A percentile compares a stretch with the other conserved stretches of the same genome.
Evolutionary conservation across 768 basidiomycete species (phyloP).

Genomic region (Collybiopsis luxurians): DNA sequence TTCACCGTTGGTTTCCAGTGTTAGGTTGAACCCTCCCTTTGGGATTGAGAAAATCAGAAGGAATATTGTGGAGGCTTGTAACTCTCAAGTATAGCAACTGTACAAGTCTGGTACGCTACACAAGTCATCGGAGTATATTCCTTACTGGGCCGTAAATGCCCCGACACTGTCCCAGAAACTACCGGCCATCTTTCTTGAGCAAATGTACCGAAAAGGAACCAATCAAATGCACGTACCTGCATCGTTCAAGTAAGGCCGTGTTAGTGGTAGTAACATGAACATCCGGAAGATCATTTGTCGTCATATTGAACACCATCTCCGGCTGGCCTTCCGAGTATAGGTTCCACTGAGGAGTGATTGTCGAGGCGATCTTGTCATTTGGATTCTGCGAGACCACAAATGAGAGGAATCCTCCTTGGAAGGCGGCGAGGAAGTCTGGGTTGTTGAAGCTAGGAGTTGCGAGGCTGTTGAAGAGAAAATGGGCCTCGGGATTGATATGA

Average conservation of each 20-base stretch:
- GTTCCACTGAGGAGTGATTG: slow-evolving; percentile 18
- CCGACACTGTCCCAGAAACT: slow-evolving; percentile 12
- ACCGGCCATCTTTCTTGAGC: neutral
- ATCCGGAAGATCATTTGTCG: slow-evolving; percentile 7
- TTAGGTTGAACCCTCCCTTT: slow-evolving; percentile 44
- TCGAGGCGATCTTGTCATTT: slow-evolving; percentile 12
- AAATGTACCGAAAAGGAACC: neutral
- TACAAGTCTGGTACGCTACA: neutral
- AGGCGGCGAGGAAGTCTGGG: slow-evolving; percentile 18
- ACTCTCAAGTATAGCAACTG: slow-evolving; percentile 19
- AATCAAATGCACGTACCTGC: slow-evolving; percentile 12
- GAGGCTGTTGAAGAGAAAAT: neutral
- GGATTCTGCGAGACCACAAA: slow-evolving; percentile 18
- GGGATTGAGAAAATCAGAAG: slow-evolving; percentile 56
- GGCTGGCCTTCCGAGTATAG: slow-evolving; percentile 6
- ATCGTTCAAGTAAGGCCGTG: slow-evolving; percentile 16
- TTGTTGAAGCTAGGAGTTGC: slow-evolving; percentile 15
- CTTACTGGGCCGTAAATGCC: slow-evolving; percentile 3
- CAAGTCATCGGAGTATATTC: too few species aligned
- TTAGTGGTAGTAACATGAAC: slow-evolving; percentile 16
- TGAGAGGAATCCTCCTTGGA: slow-evolving; percentile 18
- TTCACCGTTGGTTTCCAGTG: slow-evolving; percentile 60
- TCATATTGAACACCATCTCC: slow-evolving; percentile 30
- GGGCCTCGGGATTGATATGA: too few species aligned
- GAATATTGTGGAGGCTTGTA: slow-evolving; percentile 63